Conservation (phyloP, 176 grass and related monocot species). For the Oryza meridionalis region DNA sequence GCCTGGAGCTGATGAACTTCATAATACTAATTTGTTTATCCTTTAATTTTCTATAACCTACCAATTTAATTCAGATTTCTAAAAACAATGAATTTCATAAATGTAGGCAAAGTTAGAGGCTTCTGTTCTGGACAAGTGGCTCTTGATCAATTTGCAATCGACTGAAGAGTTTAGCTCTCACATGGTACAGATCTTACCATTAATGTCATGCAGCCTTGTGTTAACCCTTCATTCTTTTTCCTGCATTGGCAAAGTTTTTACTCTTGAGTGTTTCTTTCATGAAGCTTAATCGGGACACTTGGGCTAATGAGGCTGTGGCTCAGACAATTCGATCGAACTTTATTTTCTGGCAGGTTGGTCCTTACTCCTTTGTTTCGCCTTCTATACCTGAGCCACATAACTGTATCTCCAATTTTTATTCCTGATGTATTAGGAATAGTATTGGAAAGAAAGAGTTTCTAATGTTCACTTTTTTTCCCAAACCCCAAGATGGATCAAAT, state of each 20-base stretch:
- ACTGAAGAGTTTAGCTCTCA: constrained; percentile 92
- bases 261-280: constrained; percentile 7
- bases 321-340: constrained; percentile 92
- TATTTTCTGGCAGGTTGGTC: constrained; percentile 97
- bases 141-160: constrained; percentile 91
- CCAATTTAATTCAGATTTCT: constrained; percentile 14
- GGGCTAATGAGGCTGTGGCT: constrained; percentile 86
- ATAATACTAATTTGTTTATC: constrained; percentile 2
- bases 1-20: neutral
- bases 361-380: constrained; percentile 30
- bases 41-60: constrained; percentile 22
- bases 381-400: neutral
- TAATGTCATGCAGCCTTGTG: constrained; percentile 7
- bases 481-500: neutral
- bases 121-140: constrained; percentile 79
- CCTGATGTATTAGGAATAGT: neutral
- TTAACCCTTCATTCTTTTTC: constrained; percentile 26
- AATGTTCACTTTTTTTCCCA: neutral
- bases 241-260: constrained; percentile 33
- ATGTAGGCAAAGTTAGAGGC: constrained; percentile 90
- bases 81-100: constrained; percentile 13
- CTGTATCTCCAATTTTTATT: neutral
- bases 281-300: constrained; percentile 97
- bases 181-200: constrained; percentile 62
- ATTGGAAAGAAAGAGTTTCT: neutral